Conservation (phyloP, 225 moss, liverwort and hornwort genomes). For the Polytrichum commune region DNA sequence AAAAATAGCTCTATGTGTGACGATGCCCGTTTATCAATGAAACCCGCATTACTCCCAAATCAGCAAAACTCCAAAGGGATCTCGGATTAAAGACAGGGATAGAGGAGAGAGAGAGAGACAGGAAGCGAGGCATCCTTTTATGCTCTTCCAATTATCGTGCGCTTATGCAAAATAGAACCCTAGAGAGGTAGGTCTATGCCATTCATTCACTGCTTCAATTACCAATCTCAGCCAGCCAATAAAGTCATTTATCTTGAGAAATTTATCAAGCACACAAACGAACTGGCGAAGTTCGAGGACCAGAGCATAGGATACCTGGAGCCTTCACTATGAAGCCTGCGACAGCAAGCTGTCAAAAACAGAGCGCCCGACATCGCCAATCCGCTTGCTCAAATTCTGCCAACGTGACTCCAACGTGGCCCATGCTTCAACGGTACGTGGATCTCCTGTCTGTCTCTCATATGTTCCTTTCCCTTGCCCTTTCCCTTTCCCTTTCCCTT, state of each 20-base stretch:
- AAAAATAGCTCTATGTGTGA: no score
- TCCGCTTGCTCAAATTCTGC: not conserved
- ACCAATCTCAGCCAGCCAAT: no score
- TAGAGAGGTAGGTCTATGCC: no score
- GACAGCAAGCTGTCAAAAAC: conserved; percentile 27
- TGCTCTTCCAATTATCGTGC: no score
- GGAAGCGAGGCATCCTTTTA: no score
- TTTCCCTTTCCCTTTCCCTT: not conserved
- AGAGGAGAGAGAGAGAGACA: no score
- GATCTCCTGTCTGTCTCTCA: conserved; percentile 10
- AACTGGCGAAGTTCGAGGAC: not conserved
- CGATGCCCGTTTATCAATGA: no score
- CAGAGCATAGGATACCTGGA: conserved; percentile 8
- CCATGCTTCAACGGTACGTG: conserved; percentile 3
- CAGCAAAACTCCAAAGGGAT: no score
- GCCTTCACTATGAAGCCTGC: conserved; percentile 14
- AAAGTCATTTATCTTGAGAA: not conserved
- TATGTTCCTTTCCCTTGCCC: not conserved
- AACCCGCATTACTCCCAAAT: no score
- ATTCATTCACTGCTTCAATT: no score
- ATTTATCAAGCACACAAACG: not conserved
- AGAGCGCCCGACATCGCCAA: conserved; percentile 30
- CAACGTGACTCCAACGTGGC: not conserved
- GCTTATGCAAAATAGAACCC: no score
- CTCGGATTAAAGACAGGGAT: no score